A percentile compares a stretch with the other conserved stretches of the same genome.
phyloP scores from a whole-genome alignment of 768 basidiomycete species.

The Hericium rajendrae region DNA sequence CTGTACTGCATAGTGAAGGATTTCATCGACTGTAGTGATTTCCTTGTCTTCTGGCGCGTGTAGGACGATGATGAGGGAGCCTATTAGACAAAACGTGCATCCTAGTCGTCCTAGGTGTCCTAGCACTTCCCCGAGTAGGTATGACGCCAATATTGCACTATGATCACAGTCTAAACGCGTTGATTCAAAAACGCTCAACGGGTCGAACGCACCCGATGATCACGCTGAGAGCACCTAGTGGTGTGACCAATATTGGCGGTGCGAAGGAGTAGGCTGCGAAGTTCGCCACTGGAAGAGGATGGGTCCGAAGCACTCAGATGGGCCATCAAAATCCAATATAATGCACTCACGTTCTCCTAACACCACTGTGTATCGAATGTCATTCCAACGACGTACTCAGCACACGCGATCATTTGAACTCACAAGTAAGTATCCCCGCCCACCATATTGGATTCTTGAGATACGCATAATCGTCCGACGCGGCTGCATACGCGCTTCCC shows the following conservation, averaged over 20 bases:
- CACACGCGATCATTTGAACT: conserved; percentile 25
- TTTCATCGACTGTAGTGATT: conserved; percentile 87
- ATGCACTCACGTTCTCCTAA: conserved; percentile 71
- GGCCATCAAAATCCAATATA: neutral
- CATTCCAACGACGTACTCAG: neutral
- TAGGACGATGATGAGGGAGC: conserved; percentile 89
- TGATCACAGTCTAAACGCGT: neutral
- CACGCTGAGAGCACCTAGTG: conserved; percentile 92
- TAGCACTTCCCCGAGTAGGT: conserved; percentile 86
- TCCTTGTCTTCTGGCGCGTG: conserved; percentile 96
- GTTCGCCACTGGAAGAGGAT: conserved; percentile 52
- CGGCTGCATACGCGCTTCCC: conserved; percentile 32
- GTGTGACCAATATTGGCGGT: conserved; percentile 96
- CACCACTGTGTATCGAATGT: conserved; percentile 48
- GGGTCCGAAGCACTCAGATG: neutral
- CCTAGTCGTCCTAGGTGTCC: conserved; percentile 88
- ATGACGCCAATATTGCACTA: conserved; percentile 89
- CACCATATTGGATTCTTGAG: conserved; percentile 93
- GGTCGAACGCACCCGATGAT: conserved; percentile 71
- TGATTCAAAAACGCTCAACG: neutral
- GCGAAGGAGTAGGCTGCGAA: conserved; percentile 98
- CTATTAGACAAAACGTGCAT: conserved; percentile 74
- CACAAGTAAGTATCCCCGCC: conserved; percentile 88
- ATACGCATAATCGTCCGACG: conserved; percentile 67
- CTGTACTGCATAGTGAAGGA: conserved; percentile 85